These are phyloP conservation scores for Aspergillus ibericus DNA, from an alignment of 2,329 filamentous ascomycete genomes.

Conservation along the genomic window DNA sequence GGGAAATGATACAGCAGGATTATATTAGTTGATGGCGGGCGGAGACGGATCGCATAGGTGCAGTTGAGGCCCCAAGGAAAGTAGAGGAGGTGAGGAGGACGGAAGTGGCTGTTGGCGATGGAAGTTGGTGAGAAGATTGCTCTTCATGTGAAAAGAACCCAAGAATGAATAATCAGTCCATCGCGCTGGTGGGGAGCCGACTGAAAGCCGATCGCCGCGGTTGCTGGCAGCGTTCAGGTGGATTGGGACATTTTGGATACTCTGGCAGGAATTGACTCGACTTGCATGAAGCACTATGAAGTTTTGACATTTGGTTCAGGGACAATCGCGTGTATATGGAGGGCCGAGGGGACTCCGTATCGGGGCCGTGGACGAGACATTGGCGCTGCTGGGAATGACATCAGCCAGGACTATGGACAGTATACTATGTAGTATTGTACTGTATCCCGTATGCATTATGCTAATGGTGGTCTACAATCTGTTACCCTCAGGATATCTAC, in stretches of 20 bases:
- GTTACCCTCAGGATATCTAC: too few relatives aligned
- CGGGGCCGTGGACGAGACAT: too few relatives aligned
- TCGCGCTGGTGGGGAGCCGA: neutral
- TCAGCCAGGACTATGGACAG: too few relatives aligned
- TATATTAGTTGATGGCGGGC: neutral
- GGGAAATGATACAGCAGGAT: constrained; percentile 1
- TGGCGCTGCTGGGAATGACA: neutral
- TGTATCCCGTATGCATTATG: too few relatives aligned
- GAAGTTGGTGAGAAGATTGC: neutral
- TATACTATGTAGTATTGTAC: too few relatives aligned
- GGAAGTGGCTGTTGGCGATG: neutral
- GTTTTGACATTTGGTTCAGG: neutral
- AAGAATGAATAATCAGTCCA: constrained; percentile 8
- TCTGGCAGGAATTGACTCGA: neutral
- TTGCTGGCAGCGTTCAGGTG: neutral
- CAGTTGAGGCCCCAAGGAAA: neutral
- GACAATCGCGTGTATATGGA: neutral
- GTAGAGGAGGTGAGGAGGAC: neutral
- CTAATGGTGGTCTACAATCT: neutral
- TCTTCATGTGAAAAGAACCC: constrained; percentile 2
- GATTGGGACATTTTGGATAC: neutral
- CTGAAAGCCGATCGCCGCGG: constrained; percentile 6
- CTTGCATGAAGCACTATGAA: too few relatives aligned
- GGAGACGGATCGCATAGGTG: neutral
- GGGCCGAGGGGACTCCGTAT: neutral